Conservation (phyloP, 257 asterid genomes). For the Nicotiana benthamiana region DNA sequence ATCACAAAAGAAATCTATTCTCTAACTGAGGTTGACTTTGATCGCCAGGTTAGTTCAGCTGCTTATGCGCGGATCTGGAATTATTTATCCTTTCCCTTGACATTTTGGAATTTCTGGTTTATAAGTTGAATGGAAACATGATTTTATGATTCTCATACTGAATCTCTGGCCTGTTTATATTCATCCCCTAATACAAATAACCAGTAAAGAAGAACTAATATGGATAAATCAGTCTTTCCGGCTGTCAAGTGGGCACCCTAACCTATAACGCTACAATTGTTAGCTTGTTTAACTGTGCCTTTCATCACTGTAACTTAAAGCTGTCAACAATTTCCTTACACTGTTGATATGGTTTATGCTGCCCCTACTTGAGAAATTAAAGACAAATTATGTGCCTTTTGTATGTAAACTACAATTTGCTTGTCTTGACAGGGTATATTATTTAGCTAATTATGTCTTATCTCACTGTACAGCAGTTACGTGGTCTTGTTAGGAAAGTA, state of each 20-base stretch:
- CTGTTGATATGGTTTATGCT: not conserved
- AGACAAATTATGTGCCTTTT: not conserved
- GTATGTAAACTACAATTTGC: not conserved
- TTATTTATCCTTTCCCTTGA: not conserved
- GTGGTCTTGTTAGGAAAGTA: constrained; percentile 62
- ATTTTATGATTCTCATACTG: not conserved
- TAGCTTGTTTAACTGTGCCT: not conserved
- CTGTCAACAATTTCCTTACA: too few relatives aligned
- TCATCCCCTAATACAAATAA: not conserved
- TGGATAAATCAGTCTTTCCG: not conserved
- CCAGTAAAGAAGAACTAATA: not conserved
- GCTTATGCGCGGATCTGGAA: not conserved
- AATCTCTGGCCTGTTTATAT: not conserved
- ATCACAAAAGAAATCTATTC: constrained; percentile 74
- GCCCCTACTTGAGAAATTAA: not conserved
- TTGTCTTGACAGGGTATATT: not conserved
- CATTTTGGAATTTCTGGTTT: not conserved
- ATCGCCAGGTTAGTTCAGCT: constrained; percentile 73
- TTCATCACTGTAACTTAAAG: too few relatives aligned
- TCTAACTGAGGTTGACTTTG: constrained; percentile 70
- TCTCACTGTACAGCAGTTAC: constrained; percentile 46
- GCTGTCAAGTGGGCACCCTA: not conserved
- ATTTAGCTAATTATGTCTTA: not conserved
- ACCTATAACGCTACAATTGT: not conserved
- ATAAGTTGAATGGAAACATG: too few relatives aligned